These are phyloP conservation scores for Sphagnum magellanicum DNA, from an alignment of 228 moss, liverwort and hornwort species.

Conservation along the genomic window DNA sequence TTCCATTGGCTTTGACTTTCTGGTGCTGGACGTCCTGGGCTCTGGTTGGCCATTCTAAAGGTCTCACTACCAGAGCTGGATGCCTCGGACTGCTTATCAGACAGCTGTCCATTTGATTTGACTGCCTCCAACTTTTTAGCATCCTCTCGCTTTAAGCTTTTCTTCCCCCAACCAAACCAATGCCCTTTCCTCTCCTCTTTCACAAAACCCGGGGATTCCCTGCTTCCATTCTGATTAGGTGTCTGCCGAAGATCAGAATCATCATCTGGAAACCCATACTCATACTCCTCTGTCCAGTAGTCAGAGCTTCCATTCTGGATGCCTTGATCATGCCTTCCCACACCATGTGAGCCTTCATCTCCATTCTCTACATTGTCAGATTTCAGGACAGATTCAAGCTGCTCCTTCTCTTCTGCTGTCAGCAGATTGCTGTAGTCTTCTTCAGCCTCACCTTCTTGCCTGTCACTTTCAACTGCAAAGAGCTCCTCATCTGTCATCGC, in stretches of 20 bases:
- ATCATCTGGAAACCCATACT: conserved; percentile 55
- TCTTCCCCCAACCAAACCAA: conserved; percentile 99
- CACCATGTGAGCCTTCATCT: conserved; percentile 53
- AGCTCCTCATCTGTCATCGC: conserved; percentile 98
- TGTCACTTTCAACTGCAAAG: conserved; percentile 81
- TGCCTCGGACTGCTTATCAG: conserved; percentile 15
- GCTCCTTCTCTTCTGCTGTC: conserved; percentile 85
- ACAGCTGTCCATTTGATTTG: conserved; percentile 15
- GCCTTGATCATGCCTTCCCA: conserved; percentile 46
- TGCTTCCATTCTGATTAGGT: conserved; percentile 30
- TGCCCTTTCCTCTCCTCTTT: conserved; percentile 77
- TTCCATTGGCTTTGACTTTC: conserved; percentile 19
- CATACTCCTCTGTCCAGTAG: conserved; percentile 58
- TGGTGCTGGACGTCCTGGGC: conserved; percentile 8
- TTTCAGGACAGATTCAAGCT: conserved; percentile 80
- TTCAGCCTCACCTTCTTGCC: conserved; percentile 73
- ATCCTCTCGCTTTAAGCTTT: conserved; percentile 60
- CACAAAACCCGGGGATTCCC: conserved; percentile 23
- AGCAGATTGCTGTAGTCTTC: conserved; percentile 87
- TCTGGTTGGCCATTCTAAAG: conserved; percentile 22
- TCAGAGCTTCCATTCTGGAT: conserved; percentile 47
- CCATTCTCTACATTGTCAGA: conserved; percentile 62
- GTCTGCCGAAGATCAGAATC: conserved; percentile 51
- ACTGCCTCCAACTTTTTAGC: conserved; percentile 26
- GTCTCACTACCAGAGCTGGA: conserved; percentile 57